Conservation (phyloP, 768 basidiomycete genomes). For the Lentinula detonsa region DNA sequence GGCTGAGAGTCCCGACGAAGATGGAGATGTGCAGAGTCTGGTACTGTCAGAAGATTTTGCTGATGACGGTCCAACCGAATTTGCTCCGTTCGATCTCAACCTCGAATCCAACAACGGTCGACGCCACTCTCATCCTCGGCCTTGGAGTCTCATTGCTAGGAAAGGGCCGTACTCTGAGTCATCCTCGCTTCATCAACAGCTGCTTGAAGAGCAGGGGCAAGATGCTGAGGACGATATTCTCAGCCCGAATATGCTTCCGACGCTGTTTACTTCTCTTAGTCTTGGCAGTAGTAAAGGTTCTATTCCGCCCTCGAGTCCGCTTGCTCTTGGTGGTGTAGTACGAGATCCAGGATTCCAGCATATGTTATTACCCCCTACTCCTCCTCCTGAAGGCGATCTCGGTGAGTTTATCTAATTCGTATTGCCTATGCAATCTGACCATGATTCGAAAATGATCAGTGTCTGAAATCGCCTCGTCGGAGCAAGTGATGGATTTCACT, state of each 20-base stretch:
- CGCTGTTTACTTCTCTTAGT: constrained; percentile 18
- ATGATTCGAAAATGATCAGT: not conserved
- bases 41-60: not conserved
- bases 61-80: not conserved
- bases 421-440: not conserved
- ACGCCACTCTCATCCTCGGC: constrained; percentile 19
- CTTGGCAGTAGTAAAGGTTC: not conserved
- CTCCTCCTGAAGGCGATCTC: constrained; percentile 4
- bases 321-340: not conserved
- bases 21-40: not conserved
- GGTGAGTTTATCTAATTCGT: not conserved
- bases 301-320: not conserved
- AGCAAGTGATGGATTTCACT: constrained; percentile 4
- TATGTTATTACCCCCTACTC: not conserved
- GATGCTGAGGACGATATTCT: constrained; percentile 19
- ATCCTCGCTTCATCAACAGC: constrained; percentile 26
- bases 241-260: constrained; percentile 31
- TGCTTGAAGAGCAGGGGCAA: constrained; percentile 9
- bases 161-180: constrained; percentile 31
- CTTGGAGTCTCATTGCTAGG: constrained; percentile 34
- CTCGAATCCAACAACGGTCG: constrained; percentile 9
- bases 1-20: constrained; percentile 11
- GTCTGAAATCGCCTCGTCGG: not conserved
- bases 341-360: not conserved
- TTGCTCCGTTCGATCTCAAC: not conserved